Evolutionary conservation across 1,284 basidiomycete genomes (phyloP).

Genomic region (Puccinia horiana): DNA sequence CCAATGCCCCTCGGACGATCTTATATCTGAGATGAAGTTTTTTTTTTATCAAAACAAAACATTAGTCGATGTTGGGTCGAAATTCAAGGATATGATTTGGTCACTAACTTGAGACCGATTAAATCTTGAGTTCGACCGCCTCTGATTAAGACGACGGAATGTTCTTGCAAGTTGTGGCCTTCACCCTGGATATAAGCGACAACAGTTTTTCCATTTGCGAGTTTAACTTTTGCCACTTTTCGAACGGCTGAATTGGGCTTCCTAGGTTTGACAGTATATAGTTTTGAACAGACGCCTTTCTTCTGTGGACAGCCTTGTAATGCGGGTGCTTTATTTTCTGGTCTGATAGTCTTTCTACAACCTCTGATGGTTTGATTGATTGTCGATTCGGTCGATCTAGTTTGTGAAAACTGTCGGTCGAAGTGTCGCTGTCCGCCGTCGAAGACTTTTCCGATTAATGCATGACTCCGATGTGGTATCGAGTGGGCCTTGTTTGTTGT

Average conservation of each 20-base stretch:
- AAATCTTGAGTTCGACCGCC: constrained; percentile 96
- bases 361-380: constrained; percentile 76
- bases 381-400: constrained; percentile 67
- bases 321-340: constrained; percentile 72
- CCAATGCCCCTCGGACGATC: constrained; percentile 86
- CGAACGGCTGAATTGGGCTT: constrained; percentile 99
- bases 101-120: constrained; percentile 83
- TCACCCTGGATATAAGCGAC: constrained; percentile 96
- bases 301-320: constrained; percentile 76
- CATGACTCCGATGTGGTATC: not conserved
- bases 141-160: constrained; percentile 88
- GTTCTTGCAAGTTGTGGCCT: constrained; percentile 97
- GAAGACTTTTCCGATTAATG: not conserved
- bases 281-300: constrained; percentile 82
- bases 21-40: constrained; percentile 84
- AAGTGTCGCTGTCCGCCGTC: not conserved
- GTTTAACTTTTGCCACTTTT: constrained; percentile 91
- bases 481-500: too few relatives aligned
- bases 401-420: constrained; percentile 65
- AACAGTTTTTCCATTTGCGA: constrained; percentile 83
- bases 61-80: not conserved
- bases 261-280: constrained; percentile 85
- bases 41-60: not conserved
- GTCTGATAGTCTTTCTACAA: constrained; percentile 49
- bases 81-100: not conserved